Percentiles rank a stretch among this genome's conserved stretches.
Evolutionary conservation across 129 eudicot genomes (phyloP).

Genomic region (Rutidosis leptorrhynchoides): DNA sequence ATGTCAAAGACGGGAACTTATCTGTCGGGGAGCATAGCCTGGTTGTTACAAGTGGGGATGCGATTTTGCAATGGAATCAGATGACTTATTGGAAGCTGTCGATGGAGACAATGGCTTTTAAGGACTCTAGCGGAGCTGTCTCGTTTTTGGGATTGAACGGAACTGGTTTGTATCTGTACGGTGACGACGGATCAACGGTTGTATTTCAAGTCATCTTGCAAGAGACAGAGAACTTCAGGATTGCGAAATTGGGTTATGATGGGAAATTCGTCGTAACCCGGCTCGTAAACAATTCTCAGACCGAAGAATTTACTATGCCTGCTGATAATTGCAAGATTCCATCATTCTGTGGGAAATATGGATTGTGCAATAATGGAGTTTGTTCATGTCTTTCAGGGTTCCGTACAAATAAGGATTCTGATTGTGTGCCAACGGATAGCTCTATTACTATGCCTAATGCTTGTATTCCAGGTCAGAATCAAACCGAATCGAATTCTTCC

Average conservation of each 20-base stretch:
- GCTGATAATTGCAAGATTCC: slow-evolving; percentile 44
- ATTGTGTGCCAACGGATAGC: slow-evolving; percentile 42
- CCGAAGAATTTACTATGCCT: slow-evolving; percentile 45
- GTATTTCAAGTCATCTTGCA: slow-evolving; percentile 34
- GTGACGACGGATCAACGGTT: slow-evolving; percentile 34
- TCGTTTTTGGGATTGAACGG: slow-evolving; percentile 46
- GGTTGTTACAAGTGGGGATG: slow-evolving; percentile 39
- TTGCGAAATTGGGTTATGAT: slow-evolving; percentile 38
- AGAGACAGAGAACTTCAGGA: slow-evolving; percentile 28
- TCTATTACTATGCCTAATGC: slow-evolving; percentile 44
- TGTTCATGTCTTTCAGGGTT: slow-evolving; percentile 69
- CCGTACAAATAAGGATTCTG: slow-evolving; percentile 14
- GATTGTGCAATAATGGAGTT: slow-evolving; percentile 38
- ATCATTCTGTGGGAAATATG: slow-evolving; percentile 47
- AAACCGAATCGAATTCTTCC: slow-evolving; percentile 32
- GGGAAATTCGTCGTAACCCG: slow-evolving; percentile 47
- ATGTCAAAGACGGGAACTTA: slow-evolving; percentile 30
- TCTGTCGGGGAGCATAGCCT: slow-evolving; percentile 44
- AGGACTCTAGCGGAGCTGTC: slow-evolving; percentile 38
- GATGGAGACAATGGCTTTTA: slow-evolving; percentile 40
- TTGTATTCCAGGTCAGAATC: slow-evolving; percentile 30
- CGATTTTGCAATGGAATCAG: slow-evolving; percentile 43
- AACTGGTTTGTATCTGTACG: slow-evolving; percentile 56
- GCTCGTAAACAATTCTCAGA: slow-evolving; percentile 9
- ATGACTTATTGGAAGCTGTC: slow-evolving; percentile 54